Conservation (phyloP, 176 grass and related monocot species). For the Oryza punctata region DNA sequence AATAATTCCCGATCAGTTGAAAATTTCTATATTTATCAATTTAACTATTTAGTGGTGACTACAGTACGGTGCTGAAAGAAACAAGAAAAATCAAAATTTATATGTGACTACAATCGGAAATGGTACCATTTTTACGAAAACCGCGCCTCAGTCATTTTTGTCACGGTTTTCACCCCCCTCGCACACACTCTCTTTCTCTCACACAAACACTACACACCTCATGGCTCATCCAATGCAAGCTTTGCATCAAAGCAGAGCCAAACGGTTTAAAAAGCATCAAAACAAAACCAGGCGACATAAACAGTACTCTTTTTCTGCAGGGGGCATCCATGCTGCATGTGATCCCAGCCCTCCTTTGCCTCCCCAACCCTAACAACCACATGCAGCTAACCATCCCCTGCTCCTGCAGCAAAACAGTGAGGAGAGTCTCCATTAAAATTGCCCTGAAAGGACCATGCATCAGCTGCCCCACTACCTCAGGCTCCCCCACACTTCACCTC, state of each 20-base stretch:
- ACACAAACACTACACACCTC: neutral
- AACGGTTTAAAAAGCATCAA: neutral
- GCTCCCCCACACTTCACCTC: slow-evolving; percentile 2
- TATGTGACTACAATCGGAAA: no score
- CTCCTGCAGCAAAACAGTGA: neutral
- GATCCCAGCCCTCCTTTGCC: neutral
- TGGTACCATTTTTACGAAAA: no score
- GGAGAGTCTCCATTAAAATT: neutral
- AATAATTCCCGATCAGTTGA: no score
- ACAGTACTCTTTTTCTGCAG: neutral
- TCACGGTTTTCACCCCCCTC: no score
- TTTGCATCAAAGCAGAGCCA: neutral
- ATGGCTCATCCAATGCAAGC: neutral
- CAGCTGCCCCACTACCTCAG: slow-evolving; percentile 50
- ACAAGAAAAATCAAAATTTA: no score
- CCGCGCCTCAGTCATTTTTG: no score
- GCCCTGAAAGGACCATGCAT: slow-evolving; percentile 29
- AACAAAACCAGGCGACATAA: neutral
- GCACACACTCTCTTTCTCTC: no score
- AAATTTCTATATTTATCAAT: no score
- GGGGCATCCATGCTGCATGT: slow-evolving; percentile 21
- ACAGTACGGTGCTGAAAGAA: no score
- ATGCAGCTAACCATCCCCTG: neutral
- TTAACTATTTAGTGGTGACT: no score
- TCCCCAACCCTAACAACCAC: slow-evolving; percentile 43